Evolutionary conservation across 805 yeast species (phyloP), one percentile per base, ranked within the genome.

Genomic region (Wickerhamomyces chaumierensis): DNA sequence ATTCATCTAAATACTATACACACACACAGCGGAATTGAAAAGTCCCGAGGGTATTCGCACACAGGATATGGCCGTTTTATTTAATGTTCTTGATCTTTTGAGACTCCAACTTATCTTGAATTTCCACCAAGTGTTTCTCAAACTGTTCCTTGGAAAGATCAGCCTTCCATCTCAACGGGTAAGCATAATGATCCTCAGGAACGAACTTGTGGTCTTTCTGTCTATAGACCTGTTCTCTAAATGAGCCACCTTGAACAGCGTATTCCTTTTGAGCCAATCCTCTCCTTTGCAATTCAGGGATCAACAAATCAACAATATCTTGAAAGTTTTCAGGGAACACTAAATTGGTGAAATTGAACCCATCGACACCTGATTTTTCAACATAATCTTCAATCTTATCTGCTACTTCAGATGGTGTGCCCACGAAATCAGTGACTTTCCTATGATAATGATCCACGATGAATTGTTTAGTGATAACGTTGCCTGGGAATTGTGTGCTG

Each of bases 301-400:
- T 46, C 39, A 65, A 48, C 31, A 47, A 45, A 31, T 65, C 62
- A 19, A 65, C 63, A 33, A 65, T 47, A n/a, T 58, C 61, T 44
- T 65, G 66, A 43, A 62, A 66, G 6, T 66, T 51, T 18, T 62
- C 68, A 19, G 71, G 71, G 33, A 53, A 48, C 15, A 63, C 54
- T 18, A 65, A 55, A 45, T 66, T 61, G 5, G 64, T 52, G 32
- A 66, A 48, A 41, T 66, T 66, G 51, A 67, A 66, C 1, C 71
- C 71, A 38, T 67, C 71, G 20, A 66, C 56, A 34, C 56, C 63
- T 5, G 66, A 55, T 15, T 48, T 48, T 9, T 62, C 66, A 15
- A 62, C 62, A 61, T 66, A 67, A 32, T 53, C 48, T 44, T 64
- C 67, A 33, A 66, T 55, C 36, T 58, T 53, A 43, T 67, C 68